Conservation (phyloP, 768 basidiomycete genomes). For the Tylopilus felleus region DNA sequence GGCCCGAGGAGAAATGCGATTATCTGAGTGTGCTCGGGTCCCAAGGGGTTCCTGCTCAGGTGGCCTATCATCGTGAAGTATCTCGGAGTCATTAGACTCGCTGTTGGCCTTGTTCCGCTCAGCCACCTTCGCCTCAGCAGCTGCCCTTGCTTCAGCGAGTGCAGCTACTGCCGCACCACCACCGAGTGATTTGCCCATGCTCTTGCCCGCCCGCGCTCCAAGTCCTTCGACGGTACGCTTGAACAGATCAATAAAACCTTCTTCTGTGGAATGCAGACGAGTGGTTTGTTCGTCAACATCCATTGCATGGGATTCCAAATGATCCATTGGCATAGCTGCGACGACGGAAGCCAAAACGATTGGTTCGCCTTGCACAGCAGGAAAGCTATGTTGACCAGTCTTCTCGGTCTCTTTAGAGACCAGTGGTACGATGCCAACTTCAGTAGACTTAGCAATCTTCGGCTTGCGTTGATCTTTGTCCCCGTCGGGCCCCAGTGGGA, state of each 20-base stretch:
- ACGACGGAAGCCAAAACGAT: neutral
- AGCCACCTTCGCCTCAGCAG: conserved; percentile 65
- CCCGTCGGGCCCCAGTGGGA: conserved; percentile 10
- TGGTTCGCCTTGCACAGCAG: conserved; percentile 3
- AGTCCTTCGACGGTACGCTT: conserved; percentile 72
- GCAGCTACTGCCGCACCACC: conserved; percentile 45
- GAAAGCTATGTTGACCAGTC: neutral
- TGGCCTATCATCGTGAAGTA: conserved; percentile 18
- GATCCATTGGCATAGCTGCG: neutral
- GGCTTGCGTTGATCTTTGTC: conserved; percentile 42
- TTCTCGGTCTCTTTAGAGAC: conserved; percentile 9
- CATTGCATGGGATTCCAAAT: conserved; percentile 24
- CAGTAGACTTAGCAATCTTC: conserved; percentile 49
- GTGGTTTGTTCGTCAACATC: conserved; percentile 17
- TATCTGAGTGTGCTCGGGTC: conserved; percentile 2
- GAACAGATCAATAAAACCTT: conserved; percentile 60
- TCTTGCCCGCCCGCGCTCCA: conserved; percentile 55
- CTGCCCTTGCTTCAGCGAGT: conserved; percentile 64
- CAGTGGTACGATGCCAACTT: conserved; percentile 33
- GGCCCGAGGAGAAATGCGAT: neutral
- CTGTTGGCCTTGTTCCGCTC: conserved; percentile 56
- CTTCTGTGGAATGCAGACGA: conserved; percentile 15
- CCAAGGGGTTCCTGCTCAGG: conserved; percentile 4
- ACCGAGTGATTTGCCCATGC: conserved; percentile 60
- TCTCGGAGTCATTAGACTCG: conserved; percentile 19